Evolutionary conservation across 2,329 filamentous ascomycete species (phyloP).

Genomic region (Lasiodiplodia sp.): DNA sequence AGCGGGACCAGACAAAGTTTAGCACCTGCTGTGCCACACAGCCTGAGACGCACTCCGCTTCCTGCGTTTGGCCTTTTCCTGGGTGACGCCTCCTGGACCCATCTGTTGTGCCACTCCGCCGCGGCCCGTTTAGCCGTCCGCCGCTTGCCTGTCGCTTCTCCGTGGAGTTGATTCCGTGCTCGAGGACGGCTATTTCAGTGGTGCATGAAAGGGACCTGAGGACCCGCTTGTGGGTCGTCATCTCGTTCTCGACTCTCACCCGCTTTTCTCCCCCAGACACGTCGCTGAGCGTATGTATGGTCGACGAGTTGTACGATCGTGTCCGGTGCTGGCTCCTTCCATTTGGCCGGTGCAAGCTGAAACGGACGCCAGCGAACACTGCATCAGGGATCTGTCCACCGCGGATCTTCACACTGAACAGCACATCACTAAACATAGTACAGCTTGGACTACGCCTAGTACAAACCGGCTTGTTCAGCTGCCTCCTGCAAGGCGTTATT

Average conservation of each 20-base stretch:
- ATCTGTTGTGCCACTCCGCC: constrained; percentile 7
- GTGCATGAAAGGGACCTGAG: not conserved
- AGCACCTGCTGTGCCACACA: constrained; percentile 9
- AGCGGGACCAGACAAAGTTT: constrained; percentile 8
- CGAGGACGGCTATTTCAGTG: not conserved
- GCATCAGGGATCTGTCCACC: not conserved
- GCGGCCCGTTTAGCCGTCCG: constrained; percentile 17
- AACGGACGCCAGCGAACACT: not conserved
- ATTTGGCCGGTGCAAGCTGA: not conserved
- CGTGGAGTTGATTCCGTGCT: not conserved
- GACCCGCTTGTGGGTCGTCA: not conserved
- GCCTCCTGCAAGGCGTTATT: not conserved
- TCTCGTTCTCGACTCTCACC: not conserved
- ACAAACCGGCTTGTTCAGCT: not conserved
- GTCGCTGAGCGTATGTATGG: not conserved
- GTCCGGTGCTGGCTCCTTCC: not conserved
- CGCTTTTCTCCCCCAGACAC: not conserved
- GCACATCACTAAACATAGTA: not conserved
- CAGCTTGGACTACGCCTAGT: not conserved
- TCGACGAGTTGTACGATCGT: not conserved
- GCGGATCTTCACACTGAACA: constrained; percentile 2
- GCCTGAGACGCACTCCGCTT: constrained; percentile 6
- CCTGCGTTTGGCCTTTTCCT: not conserved
- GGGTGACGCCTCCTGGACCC: not conserved
- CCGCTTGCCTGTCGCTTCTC: not conserved